phyloP scores from a whole-genome alignment of 202 grass and related monocot species.

The Panicum virgatum region DNA sequence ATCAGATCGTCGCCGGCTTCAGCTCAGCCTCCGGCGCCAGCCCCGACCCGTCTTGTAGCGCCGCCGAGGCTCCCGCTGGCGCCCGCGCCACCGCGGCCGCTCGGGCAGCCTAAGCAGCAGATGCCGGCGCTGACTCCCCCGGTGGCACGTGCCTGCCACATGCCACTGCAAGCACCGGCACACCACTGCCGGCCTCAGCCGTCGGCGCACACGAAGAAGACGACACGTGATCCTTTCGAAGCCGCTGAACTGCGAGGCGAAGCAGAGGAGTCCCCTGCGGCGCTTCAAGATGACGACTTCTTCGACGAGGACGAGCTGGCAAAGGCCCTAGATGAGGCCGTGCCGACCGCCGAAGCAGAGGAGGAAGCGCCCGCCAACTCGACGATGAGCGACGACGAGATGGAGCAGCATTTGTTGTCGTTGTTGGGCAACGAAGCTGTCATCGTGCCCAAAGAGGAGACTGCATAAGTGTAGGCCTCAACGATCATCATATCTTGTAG shows the following conservation, averaged over 20 bases:
- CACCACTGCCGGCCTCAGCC: background rate
- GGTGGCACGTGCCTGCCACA: background rate
- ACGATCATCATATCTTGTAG: no score
- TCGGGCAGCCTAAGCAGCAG: background rate
- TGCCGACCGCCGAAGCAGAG: background rate
- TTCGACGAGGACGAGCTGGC: background rate
- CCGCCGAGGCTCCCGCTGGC: no score
- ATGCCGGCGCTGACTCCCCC: background rate
- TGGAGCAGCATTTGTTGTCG: background rate
- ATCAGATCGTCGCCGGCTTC: background rate
- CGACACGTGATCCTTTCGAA: background rate
- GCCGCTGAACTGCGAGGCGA: background rate
- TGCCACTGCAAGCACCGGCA: background rate
- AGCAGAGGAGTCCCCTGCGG: background rate
- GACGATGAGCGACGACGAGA: background rate
- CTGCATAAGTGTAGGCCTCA: no score
- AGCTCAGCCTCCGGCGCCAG: background rate
- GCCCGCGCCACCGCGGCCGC: background rate
- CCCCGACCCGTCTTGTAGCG: background rate
- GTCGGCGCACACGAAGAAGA: background rate
- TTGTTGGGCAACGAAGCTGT: background rate
- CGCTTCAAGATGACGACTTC: background rate
- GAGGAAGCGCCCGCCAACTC: background rate
- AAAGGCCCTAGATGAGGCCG: background rate
- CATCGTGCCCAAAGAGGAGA: background rate